Evolutionary conservation across 73 alveolate species (phyloP).

Genomic region (Urostyla sp.): DNA sequence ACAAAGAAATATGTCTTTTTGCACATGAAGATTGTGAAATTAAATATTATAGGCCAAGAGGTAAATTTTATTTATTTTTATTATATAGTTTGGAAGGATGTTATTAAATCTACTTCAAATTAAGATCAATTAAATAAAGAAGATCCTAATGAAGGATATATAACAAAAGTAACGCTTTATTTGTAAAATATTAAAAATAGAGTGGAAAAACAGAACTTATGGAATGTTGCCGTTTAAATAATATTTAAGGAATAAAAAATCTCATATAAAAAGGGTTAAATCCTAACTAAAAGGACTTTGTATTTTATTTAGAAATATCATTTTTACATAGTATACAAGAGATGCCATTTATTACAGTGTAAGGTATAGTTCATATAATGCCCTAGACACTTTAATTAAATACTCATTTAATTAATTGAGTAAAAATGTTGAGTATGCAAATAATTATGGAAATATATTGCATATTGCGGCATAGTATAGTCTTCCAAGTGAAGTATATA

Average conservation of each 20-base stretch:
- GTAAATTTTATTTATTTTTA: background rate
- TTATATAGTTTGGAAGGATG: constrained; percentile 27
- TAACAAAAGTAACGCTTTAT: background rate
- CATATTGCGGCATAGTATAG: constrained; percentile 19
- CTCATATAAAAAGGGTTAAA: constrained; percentile 16
- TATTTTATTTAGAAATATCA: background rate
- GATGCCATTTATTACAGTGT: constrained; percentile 38
- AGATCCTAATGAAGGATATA: too few species aligned
- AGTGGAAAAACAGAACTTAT: constrained; percentile 36
- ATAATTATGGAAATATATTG: constrained; percentile 37
- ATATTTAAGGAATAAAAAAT: background rate
- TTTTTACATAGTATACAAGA: constrained; percentile 11
- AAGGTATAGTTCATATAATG: background rate
- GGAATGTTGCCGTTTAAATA: constrained; percentile 29
- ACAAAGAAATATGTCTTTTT: constrained; percentile 11
- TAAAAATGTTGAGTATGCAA: constrained; percentile 23
- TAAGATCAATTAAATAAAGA: too few species aligned
- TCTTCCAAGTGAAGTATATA: background rate
- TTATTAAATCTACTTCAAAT: constrained; percentile 10
- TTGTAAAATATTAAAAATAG: background rate
- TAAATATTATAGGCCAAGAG: constrained; percentile 22
- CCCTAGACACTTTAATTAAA: constrained; percentile 4
- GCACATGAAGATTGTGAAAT: constrained; percentile 30
- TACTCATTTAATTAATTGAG: background rate
- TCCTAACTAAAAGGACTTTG: constrained; percentile 32